phyloP scores from a whole-genome alignment of 2,329 filamentous ascomycete genomes.

The Huntiella savannae region DNA sequence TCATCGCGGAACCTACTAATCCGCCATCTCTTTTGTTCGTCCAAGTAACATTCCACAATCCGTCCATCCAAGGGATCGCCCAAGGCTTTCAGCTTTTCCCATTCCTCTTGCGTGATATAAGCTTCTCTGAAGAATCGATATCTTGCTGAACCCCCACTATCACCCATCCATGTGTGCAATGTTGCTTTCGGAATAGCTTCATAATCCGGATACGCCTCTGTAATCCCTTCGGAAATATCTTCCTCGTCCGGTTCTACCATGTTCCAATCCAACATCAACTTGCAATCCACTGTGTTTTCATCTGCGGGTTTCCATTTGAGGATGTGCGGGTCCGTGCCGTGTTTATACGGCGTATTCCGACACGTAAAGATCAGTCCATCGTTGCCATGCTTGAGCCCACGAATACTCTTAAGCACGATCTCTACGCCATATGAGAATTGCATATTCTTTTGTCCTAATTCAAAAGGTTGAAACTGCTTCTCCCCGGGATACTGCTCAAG shows the following conservation, averaged over 20 bases:
- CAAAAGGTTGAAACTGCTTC: slow-evolving; percentile 52
- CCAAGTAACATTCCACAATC: slow-evolving; percentile 79
- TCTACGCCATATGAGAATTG: slow-evolving; percentile 76
- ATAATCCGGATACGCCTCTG: slow-evolving; percentile 53
- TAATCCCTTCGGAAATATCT: slow-evolving; percentile 47
- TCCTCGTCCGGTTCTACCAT: slow-evolving; percentile 45
- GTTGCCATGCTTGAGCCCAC: slow-evolving; percentile 73
- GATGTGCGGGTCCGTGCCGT: slow-evolving; percentile 82
- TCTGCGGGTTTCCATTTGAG: slow-evolving; percentile 94
- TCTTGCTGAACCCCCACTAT: slow-evolving; percentile 19
- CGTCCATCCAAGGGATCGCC: slow-evolving; percentile 63
- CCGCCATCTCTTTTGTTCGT: slow-evolving; percentile 58
- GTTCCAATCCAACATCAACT: slow-evolving; percentile 60
- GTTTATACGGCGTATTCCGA: slow-evolving; percentile 64
- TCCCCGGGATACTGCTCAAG: slow-evolving; percentile 51
- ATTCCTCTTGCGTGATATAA: slow-evolving; percentile 55
- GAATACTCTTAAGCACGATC: slow-evolving; percentile 78
- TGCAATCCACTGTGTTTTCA: slow-evolving; percentile 91
- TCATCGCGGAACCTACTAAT: slow-evolving; percentile 83
- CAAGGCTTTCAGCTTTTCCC: slow-evolving; percentile 61
- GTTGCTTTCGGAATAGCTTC: slow-evolving; percentile 57
- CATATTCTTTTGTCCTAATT: slow-evolving; percentile 73
- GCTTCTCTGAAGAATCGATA: slow-evolving; percentile 52
- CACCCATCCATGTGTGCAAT: slow-evolving; percentile 47
- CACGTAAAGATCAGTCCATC: slow-evolving; percentile 98